A percentile compares a stretch with the other conserved stretches of the same genome.
Evolutionary conservation across 1,284 basidiomycete species (phyloP).

Genomic region (Ganoderma leucocontextum): DNA sequence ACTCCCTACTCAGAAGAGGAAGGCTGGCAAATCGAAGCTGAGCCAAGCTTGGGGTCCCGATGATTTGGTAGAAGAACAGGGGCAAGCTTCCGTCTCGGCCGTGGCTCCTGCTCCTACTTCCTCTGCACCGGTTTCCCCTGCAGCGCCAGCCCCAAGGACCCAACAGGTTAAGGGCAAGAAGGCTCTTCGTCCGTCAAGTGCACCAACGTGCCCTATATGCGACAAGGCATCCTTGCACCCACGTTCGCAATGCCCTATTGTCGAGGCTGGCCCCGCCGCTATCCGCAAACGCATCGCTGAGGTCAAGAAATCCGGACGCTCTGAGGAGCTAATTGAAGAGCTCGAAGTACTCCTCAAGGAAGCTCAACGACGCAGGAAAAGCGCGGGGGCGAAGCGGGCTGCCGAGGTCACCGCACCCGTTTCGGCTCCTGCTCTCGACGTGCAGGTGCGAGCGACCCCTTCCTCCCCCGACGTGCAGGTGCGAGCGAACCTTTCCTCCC

Average conservation of each 20-base stretch:
- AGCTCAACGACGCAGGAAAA: slow-evolving; percentile 23
- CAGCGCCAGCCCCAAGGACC: neutral
- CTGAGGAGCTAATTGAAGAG: slow-evolving; percentile 29
- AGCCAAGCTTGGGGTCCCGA: slow-evolving; percentile 31
- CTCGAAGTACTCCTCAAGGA: slow-evolving; percentile 29
- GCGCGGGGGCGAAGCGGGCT: neutral
- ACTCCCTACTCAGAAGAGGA: slow-evolving; percentile 21
- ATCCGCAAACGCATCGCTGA: slow-evolving; percentile 33
- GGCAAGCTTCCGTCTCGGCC: slow-evolving; percentile 1
- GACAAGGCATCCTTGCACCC: slow-evolving; percentile 29
- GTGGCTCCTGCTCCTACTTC: neutral
- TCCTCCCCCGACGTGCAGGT: slow-evolving; percentile 10
- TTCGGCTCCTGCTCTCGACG: neutral
- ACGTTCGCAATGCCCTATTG: slow-evolving; percentile 34
- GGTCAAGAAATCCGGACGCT: slow-evolving; percentile 24
- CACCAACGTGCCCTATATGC: slow-evolving; percentile 33
- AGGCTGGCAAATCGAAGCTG: slow-evolving; percentile 32
- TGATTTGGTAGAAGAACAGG: slow-evolving; percentile 15
- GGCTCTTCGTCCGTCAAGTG: slow-evolving; percentile 14
- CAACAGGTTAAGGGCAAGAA: slow-evolving; percentile 22
- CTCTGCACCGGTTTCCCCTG: neutral
- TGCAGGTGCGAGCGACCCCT: neutral
- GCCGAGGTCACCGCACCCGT: slow-evolving; percentile 3
- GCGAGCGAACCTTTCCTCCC: slow-evolving; percentile 11
- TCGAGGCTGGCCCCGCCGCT: slow-evolving; percentile 30